Percentiles rank a stretch among this genome's conserved stretches.
These are phyloP conservation scores for Senna tora DNA, from an alignment of 306 rosid species.

Conservation along the genomic window DNA sequence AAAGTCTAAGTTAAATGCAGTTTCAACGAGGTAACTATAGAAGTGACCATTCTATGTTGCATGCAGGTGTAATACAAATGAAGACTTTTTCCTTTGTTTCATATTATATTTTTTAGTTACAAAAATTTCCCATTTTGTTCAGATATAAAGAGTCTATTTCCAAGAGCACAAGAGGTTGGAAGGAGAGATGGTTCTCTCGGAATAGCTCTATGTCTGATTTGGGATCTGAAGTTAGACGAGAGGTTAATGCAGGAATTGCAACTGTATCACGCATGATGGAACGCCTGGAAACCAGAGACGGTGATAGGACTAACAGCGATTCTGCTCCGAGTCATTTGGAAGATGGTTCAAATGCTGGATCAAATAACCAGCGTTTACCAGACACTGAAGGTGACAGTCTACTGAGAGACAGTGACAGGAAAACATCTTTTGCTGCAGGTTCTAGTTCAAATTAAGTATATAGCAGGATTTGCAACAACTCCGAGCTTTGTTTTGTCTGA, in stretches of 20 bases:
- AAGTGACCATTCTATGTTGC: conserved; percentile 18
- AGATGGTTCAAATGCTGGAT: conserved; percentile 51
- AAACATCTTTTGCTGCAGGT: conserved; percentile 63
- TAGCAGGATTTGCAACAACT: conserved; percentile 43
- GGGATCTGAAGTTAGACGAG: conserved; percentile 86
- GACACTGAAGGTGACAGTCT: conserved; percentile 50
- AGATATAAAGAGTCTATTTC: conserved; percentile 97
- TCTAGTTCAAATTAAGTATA: conserved; percentile 75
- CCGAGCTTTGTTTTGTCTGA: conserved; percentile 41
- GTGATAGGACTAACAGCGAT: conserved; percentile 46
- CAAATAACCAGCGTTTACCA: conserved; percentile 48
- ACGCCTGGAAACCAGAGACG: conserved; percentile 81
- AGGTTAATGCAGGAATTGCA: conserved; percentile 83
- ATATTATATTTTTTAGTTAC: neutral
- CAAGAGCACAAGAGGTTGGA: conserved; percentile 95
- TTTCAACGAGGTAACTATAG: conserved; percentile 69
- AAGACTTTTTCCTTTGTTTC: conserved; percentile 18
- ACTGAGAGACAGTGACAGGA: conserved; percentile 48
- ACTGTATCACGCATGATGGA: conserved; percentile 92
- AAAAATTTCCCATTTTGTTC: conserved; percentile 21
- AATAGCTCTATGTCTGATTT: conserved; percentile 74
- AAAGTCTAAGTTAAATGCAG: conserved; percentile 82
- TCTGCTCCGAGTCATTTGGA: conserved; percentile 55
- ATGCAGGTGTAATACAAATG: conserved; percentile 7
- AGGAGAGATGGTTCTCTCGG: conserved; percentile 91